A percentile compares a stretch with the other conserved stretches of the same genome.
Evolutionary conservation across 129 eudicot species (phyloP).

Genomic region (Oenanthe sinensis): DNA sequence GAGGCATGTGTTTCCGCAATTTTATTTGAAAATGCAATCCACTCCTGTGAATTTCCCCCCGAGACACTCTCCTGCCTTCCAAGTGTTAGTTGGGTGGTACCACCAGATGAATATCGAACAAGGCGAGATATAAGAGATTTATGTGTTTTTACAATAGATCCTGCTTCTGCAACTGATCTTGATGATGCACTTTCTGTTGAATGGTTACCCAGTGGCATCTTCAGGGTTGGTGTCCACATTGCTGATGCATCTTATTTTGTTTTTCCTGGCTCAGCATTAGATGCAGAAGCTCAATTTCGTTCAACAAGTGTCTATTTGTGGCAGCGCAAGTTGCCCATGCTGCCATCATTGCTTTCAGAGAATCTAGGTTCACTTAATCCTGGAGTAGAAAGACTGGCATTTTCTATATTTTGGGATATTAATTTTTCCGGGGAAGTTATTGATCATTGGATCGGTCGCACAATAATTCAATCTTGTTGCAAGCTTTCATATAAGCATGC

Average conservation of each 20-base stretch:
- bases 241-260: constrained; percentile 89
- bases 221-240: constrained; percentile 85
- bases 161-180: constrained; percentile 69
- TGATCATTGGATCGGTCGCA: constrained; percentile 86
- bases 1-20: constrained; percentile 70
- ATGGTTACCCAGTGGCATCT: constrained; percentile 37
- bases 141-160: constrained; percentile 78
- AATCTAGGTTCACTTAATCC: constrained; percentile 67
- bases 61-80: constrained; percentile 63
- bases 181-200: constrained; percentile 89
- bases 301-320: constrained; percentile 63
- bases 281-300: constrained; percentile 63
- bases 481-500: constrained; percentile 87
- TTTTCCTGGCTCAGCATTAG: constrained; percentile 56
- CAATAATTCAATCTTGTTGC: constrained; percentile 66
- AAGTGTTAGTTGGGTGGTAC: constrained; percentile 47
- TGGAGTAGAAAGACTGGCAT: constrained; percentile 80
- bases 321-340: constrained; percentile 56
- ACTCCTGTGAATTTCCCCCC: constrained; percentile 48
- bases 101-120: constrained; percentile 37
- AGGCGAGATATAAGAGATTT: constrained; percentile 68
- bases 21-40: constrained; percentile 59
- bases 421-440: constrained; percentile 53
- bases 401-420: constrained; percentile 87
- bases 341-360: constrained; percentile 68